phyloP scores from a whole-genome alignment of 2,329 filamentous ascomycete species.

The Penicillium sp. region DNA sequence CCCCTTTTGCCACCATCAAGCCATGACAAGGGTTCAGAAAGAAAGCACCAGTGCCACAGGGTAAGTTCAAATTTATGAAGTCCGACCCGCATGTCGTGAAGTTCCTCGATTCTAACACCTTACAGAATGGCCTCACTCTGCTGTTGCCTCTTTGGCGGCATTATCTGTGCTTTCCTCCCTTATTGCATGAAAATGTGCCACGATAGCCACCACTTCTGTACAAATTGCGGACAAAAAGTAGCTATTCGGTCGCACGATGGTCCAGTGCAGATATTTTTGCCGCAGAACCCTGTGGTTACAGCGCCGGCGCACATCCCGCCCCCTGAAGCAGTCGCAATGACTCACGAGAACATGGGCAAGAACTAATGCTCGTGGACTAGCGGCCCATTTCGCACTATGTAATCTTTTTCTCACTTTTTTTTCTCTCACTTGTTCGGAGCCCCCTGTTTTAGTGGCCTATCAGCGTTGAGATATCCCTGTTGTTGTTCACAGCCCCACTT shows the following conservation, averaged over 20 bases:
- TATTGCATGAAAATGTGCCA: conserved; percentile 26
- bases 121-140: conserved; percentile 17
- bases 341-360: conserved; percentile 12
- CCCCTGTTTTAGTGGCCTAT: not conserved
- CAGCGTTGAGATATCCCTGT: not conserved
- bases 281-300: conserved; percentile 10
- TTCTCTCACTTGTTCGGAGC: not conserved
- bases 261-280: conserved; percentile 8
- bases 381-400: no score
- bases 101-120: conserved; percentile 4
- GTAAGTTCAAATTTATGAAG: conserved; percentile 10
- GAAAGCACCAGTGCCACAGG: conserved; percentile 19
- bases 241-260: conserved; percentile 15
- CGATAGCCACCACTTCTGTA: conserved; percentile 22
- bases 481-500: no score
- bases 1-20: conserved; percentile 21
- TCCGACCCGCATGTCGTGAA: no score
- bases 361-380: not conserved
- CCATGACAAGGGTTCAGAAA: conserved; percentile 17
- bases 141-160: conserved; percentile 23
- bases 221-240: conserved; percentile 14
- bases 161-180: conserved; percentile 21
- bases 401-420: not conserved
- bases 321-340: conserved; percentile 13
- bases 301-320: conserved; percentile 13